phyloP scores from a whole-genome alignment of 768 basidiomycete species.

The Paxillus rubicundulus region DNA sequence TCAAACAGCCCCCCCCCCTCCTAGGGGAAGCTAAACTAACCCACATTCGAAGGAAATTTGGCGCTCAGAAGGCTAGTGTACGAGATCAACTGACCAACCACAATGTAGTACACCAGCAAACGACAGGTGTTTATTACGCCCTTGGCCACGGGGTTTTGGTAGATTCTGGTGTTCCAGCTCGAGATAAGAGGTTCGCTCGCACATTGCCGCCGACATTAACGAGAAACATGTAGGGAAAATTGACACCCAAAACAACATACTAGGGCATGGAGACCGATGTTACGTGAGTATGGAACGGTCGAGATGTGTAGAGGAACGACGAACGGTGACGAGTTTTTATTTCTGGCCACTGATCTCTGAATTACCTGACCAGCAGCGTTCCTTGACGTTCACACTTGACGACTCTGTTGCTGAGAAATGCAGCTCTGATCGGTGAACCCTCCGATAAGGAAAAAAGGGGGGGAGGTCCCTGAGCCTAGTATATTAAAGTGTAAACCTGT shows the following conservation, averaged over 20 bases:
- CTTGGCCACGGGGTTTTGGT: background rate
- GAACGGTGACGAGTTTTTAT: too few relatives aligned
- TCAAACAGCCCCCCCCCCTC: background rate
- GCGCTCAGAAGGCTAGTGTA: conserved; percentile 3
- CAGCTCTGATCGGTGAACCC: too few relatives aligned
- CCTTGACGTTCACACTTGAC: too few relatives aligned
- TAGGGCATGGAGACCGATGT: background rate
- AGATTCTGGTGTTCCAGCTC: too few relatives aligned
- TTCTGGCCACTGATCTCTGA: too few relatives aligned
- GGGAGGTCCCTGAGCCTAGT: too few relatives aligned
- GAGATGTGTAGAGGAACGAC: background rate
- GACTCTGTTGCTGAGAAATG: too few relatives aligned
- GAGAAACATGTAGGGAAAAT: background rate
- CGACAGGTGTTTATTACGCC: conserved; percentile 1
- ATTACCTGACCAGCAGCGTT: too few relatives aligned
- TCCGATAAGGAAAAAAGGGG: too few relatives aligned
- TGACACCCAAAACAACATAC: background rate
- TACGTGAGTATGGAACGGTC: background rate
- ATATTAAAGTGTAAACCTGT: too few relatives aligned
- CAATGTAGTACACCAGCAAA: background rate
- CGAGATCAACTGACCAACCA: conserved; percentile 10
- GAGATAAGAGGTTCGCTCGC: background rate
- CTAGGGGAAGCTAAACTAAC: background rate
- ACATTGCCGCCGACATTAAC: conserved; percentile 1
- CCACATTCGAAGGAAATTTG: background rate